These are phyloP conservation scores for Colletotrichum neosansevieriae DNA, from an alignment of 2,329 filamentous ascomycete genomes.

Conservation along the genomic window DNA sequence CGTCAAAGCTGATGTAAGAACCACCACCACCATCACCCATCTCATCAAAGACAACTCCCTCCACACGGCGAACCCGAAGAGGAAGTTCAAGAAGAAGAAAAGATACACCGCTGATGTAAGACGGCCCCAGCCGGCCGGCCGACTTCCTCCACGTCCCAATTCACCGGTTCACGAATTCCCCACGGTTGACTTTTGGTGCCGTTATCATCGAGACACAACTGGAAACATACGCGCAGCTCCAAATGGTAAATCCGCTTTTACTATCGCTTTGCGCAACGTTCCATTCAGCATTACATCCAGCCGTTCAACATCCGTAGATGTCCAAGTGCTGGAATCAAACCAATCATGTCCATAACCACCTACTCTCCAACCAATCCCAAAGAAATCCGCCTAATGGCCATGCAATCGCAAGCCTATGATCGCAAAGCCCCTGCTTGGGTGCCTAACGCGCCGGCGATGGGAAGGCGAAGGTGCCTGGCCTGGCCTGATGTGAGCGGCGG, in stretches of 20 bases:
- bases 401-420: background rate
- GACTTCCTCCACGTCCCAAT: background rate
- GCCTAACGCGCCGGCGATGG: background rate
- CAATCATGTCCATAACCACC: background rate
- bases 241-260: too few relatives aligned
- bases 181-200: too few relatives aligned
- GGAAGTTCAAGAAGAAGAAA: background rate
- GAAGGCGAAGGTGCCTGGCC: background rate
- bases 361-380: background rate
- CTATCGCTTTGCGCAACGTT: too few relatives aligned
- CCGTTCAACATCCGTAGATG: too few relatives aligned
- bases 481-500: background rate
- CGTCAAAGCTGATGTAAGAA: background rate
- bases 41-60: background rate
- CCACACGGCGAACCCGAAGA: background rate
- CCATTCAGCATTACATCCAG: too few relatives aligned
- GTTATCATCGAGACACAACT: too few relatives aligned
- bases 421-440: background rate
- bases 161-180: too few relatives aligned
- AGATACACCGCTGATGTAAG: background rate
- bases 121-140: background rate
- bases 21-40: too few relatives aligned
- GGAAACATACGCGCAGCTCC: too few relatives aligned
- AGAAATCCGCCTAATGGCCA: background rate
- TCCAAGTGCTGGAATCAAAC: too few relatives aligned